phyloP scores from a whole-genome alignment of 2,329 filamentous ascomycete species.

The Paecilomyces sp. region DNA sequence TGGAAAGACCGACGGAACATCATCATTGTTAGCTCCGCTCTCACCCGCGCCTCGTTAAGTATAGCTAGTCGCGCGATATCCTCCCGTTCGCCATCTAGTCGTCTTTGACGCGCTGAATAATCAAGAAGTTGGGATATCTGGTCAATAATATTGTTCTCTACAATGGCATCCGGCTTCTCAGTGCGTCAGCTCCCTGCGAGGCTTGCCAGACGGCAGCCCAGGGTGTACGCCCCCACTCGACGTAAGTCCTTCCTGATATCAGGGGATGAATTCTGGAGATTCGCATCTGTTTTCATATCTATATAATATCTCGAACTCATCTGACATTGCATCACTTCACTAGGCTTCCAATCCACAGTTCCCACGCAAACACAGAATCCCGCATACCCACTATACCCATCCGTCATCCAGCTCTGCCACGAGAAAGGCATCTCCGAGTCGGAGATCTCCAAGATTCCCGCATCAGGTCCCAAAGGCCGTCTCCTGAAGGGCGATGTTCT shows the following conservation, averaged over 20 bases:
- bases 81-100: neutral
- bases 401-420: conserved; percentile 74
- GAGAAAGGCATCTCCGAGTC: conserved; percentile 68
- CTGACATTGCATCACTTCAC: neutral
- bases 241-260: conserved; percentile 22
- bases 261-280: neutral
- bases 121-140: neutral
- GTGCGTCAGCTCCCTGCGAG: conserved; percentile 24
- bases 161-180: conserved; percentile 28
- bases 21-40: neutral
- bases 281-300: neutral
- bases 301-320: neutral
- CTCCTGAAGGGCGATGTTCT: conserved; percentile 94
- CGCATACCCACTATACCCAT: conserved; percentile 55
- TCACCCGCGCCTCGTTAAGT: neutral
- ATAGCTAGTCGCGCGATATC: neutral
- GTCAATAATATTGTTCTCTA: conserved; percentile 1
- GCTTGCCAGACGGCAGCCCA: conserved; percentile 28
- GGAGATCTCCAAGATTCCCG: conserved; percentile 72
- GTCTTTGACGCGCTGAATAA: neutral
- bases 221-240: conserved; percentile 19
- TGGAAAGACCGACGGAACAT: neutral
- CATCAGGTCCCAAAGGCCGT: conserved; percentile 79
- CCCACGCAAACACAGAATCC: conserved; percentile 32
- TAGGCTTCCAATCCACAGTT: conserved; percentile 30